Evolutionary conservation across 306 rosid genomes (phyloP), one percentile per base, ranked within the genome.

Genomic region (Gillenia trifoliata): DNA sequence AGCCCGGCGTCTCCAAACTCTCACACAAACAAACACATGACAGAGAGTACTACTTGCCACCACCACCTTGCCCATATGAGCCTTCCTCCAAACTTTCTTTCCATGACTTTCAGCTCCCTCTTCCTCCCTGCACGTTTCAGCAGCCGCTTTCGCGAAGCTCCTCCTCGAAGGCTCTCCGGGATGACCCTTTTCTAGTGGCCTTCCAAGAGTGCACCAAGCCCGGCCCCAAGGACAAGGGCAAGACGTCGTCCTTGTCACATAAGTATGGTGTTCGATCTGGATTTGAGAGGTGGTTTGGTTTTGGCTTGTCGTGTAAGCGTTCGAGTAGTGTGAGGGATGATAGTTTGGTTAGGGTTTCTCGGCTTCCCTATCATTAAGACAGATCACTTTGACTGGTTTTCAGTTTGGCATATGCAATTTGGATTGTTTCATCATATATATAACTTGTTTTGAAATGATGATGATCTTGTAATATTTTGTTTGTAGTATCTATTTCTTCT

Each of bases 111-210:
- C 91, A 78, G 54, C 77, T 90, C 69, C 98, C 96, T 59, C 94
- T 87, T n/a, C 92, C 98, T 62, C 96, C 96, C 11, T 82, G 90
- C 69, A 71, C 85, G 73, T 89, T 86, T 73, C 92, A 76, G 52
- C 84, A 20, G 12, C 47, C 74, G 8, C 64, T 86, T 29, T 82
- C 83, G 9, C 84, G 87, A 70, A 90, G 62, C 72, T 63, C 82
- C 41, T 87, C 85, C 22, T 45, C 66, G 29, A 92, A 79, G 81
- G 86, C 85, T 11, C 78, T 75, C 1, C 81, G 68, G 9, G 84
- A 84, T 20, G 89, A 90, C 64, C 98, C 98, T 62, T 92, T 92
- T 77, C 67, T 88, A 11, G 88, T 86, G 6, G 98, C 98, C 62
- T 84, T 81, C 61, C 81, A 69, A 75, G 91, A 88, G 86, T 92